These are phyloP conservation scores for Chiua virens DNA, from an alignment of 768 basidiomycete genomes.

Conservation along the genomic window DNA sequence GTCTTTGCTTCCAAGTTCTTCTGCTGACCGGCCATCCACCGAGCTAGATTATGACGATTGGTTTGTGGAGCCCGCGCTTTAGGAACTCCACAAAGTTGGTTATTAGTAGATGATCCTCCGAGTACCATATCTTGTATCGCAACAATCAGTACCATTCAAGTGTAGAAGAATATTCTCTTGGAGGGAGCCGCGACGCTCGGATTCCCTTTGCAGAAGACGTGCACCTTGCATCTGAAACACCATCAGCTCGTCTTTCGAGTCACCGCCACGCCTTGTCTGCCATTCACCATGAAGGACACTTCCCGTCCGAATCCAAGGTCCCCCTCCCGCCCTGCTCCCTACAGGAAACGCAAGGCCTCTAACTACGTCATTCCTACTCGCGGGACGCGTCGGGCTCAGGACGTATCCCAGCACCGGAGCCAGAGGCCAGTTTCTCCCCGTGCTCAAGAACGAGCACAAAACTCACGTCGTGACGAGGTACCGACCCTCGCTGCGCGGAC, in stretches of 20 bases:
- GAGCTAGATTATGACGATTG: too few relatives aligned
- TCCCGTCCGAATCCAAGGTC: conserved; percentile 14
- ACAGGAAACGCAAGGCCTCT: conserved; percentile 16
- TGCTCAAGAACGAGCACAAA: conserved; percentile 6
- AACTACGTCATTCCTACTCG: conserved; percentile 6
- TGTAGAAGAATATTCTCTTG: not conserved
- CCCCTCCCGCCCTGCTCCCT: conserved; percentile 13
- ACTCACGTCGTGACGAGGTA: conserved; percentile 1
- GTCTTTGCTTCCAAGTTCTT: too few relatives aligned
- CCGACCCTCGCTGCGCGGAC: conserved; percentile 2
- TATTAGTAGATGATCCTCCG: too few relatives aligned
- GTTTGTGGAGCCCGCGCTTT: too few relatives aligned
- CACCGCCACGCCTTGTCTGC: conserved; percentile 16
- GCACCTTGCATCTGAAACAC: conserved; percentile 3
- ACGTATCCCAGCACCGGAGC: conserved; percentile 8
- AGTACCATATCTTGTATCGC: too few relatives aligned
- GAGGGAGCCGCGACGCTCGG: conserved; percentile 9
- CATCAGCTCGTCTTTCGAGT: conserved; percentile 2
- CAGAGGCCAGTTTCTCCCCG: not conserved
- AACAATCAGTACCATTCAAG: not conserved
- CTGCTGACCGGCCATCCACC: too few relatives aligned
- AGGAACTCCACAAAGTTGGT: too few relatives aligned
- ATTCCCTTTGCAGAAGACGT: not conserved
- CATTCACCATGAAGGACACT: conserved; percentile 25
- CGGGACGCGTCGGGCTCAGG: conserved; percentile 11